Base-by-base conservation (phyloP, 2,329 filamentous ascomycete genomes). In the Teratosphaeria pseudoeucalypti region DNA sequence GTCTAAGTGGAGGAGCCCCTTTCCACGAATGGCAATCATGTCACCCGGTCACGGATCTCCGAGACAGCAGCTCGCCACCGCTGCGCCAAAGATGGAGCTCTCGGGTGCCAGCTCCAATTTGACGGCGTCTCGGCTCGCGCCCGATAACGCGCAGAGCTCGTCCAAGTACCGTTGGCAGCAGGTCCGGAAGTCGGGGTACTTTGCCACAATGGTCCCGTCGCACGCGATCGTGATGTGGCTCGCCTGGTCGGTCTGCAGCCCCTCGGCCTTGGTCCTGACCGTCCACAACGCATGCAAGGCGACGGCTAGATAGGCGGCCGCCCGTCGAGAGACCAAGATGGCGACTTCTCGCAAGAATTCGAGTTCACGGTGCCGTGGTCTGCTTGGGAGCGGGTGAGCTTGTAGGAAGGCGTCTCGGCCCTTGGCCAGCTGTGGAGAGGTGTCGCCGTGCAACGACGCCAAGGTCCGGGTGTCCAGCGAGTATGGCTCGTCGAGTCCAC, bases 161-260 rank as follows among this genome's bases (percentile, higher is more conserved):
- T 90, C 78, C 54, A 92, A 74, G 65, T 85, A 84, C 6, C 70
- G 70, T 71, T 92, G 88, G 67, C 85, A 86, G 52, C 76, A 78
- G 34, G 72, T 73, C 26, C 81, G 77, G 71, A 90, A 92, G 7
- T 78, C 76, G 0, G 89, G 88, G 68, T 92, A 92, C 66, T 86
- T 85, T 73, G 92, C 88, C 57, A 92, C 85, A 56, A 92, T 87
- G 32, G 85, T 88, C 53, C 89, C 89, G 68, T 90, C 91, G 73
- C 87, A 92, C 3, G 87, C 87, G n/a, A 92, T 77, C 49, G 76
- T 76, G 57, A 78, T 71, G 61, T 70, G 71, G 26, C 70, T 74
- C 7, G 70, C 71, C 3, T 64, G 60, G 34, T 61, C 64, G 19
- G 67, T 64, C 49, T 69, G 65, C 12, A 77, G 58, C 12, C 72